Evolutionary conservation across 2,329 filamentous ascomycete species (phyloP), one percentile per base, ranked within the genome.

Genomic region (Trichoderma sp.): DNA sequence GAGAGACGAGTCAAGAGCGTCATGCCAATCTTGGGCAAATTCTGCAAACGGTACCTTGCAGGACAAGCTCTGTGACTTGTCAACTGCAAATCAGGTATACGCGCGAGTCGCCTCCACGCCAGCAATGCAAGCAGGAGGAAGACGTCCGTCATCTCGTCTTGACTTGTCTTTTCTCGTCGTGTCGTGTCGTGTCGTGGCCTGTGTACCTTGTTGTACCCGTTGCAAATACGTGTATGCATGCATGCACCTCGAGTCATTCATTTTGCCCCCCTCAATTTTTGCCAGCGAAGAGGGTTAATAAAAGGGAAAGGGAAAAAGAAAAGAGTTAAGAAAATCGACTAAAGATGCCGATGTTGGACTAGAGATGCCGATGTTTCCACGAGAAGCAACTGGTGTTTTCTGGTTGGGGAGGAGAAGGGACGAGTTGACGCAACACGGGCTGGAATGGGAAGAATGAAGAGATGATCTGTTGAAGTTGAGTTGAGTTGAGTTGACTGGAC

Each of bases 231-330:
- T 30, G 30, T 30, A 30, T 51, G n/a, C 12, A 52, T 44, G 39
- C 47, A 61, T 52, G 34, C 47, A 50, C 39, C 34, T 52, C 58
- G 58, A 52, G 58, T 61, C 57, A 60, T 60, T 50, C 24, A 34
- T 26, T 58, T 58, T 28, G n/a, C 26, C 43, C 21, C 55, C 34
- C 24, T 24, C 19, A 34, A 34, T 2, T 39, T 12, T 39, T 48
- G 19, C 6, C 41, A 44, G 41, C 41, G n/a, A 44, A n/a, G 26
- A n/a, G 19, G n/a, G 17, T 17, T 10, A 51, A 28, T 7, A 50
- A 7, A 24, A 21, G 24, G 39, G 5, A 19, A 43, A 41, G 17
- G 44, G n/a, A 17, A 15, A 15, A 14, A 47, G n/a, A 47, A 34
- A 15, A 43, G 17, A 43, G 10, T n/a, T n/a, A n/a, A n/a, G 17